Evolutionary conservation across 192 early-diverging fungal genomes (phyloP).

Genomic region (Backusella luteola): DNA sequence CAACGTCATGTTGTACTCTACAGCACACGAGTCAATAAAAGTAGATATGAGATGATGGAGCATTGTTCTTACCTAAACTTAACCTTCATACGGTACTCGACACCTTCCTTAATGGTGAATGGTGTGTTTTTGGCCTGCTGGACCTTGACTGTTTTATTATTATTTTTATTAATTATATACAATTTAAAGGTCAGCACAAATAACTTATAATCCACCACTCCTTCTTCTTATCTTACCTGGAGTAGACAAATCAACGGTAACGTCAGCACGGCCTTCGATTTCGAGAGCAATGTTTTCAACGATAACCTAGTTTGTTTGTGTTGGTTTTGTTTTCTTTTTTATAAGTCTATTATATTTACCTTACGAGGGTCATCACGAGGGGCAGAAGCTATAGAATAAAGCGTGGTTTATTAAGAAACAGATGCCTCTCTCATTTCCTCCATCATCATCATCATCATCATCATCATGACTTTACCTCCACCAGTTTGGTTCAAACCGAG

Average conservation of each 20-base stretch:
- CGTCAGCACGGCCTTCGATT: conserved; percentile 71
- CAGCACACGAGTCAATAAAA: background rate
- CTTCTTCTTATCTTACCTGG: conserved; percentile 49
- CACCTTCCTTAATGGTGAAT: conserved; percentile 95
- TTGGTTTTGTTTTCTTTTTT: background rate
- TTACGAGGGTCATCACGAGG: conserved; percentile 60
- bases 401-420: background rate
- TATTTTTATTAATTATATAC: background rate
- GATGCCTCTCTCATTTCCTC: background rate
- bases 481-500: conserved; percentile 69
- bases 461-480: conserved; percentile 41
- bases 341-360: conserved; percentile 22
- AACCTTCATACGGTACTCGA: conserved; percentile 91
- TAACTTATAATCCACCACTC: background rate
- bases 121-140: conserved; percentile 65
- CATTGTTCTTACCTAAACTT: conserved; percentile 61
- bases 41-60: background rate
- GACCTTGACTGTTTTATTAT: conserved; percentile 49
- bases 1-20: conserved; percentile 91
- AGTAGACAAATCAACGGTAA: conserved; percentile 73
- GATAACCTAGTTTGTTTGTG: conserved; percentile 56
- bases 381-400: conserved; percentile 21
- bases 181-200: conserved; percentile 16
- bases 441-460: background rate
- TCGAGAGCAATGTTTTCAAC: conserved; percentile 72